Base-by-base conservation (phyloP, 768 basidiomycete genomes). In the Mycena metata region DNA sequence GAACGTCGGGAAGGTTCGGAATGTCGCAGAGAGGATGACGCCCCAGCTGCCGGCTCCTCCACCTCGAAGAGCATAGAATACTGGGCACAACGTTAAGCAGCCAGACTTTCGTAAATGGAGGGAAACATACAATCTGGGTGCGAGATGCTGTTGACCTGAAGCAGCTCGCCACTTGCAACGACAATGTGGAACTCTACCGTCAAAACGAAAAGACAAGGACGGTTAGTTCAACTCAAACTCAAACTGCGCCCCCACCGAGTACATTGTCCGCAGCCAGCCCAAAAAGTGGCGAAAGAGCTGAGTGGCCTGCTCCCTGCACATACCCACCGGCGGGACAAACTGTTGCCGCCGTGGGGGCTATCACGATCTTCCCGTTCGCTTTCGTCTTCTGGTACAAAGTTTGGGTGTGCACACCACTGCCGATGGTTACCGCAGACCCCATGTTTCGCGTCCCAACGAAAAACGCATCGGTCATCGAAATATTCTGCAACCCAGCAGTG, bases 231-330 rank as follows among this genome's bases (percentile, higher is more conserved):
- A 47, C n/a, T 47, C 46, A 10, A 47, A 47, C 46, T 17, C 46
- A 23, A 47, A 23, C 30, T 30, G 30, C 30, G 30, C 30, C 67
- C 66, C 36, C 59, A 73, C 73, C 55, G 24, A 72, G 66, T 30
- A 30, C 30, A 30, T 30, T 30, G 30, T 30, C 30, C 30, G 30
- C 30, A 30, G 30, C 30, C 30, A 47, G 46, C 9, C 79, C 78
- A 16, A 75, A 73, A 5, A 65, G 43, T 17, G 76, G 77, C 16
- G 75, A 74, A 12, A 79, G 65, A n/a, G 75, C 72, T 2, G 77
- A 78, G 65, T 81, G 79, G 3, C 80, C 79, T 21, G 59, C 79
- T 15, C 78, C 80, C 71, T 81, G 79, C 24, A 80, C 69, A 60
- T 77, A 80, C 3, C 79, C 80, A 30, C 30, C 30, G 36, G 75